Percentiles rank a stretch among this genome's conserved stretches.
These are phyloP conservation scores for Fusarium chaquense DNA, from an alignment of 2,329 filamentous ascomycete genomes.

Conservation along the genomic window DNA sequence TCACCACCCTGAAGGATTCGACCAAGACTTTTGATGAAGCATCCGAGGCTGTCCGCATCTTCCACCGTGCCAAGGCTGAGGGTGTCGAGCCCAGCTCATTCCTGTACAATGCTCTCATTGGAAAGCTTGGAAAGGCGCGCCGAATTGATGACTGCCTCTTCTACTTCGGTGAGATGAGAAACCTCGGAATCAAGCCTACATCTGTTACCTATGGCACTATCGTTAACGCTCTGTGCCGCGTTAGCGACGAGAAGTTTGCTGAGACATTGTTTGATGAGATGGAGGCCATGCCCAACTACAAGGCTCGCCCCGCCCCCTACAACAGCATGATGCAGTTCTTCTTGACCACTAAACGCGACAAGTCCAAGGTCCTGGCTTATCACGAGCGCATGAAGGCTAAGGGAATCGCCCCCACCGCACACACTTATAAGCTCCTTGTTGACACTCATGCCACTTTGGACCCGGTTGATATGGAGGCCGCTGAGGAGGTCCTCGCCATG, in stretches of 20 bases:
- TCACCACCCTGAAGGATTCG: constrained; percentile 98
- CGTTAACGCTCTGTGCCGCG: constrained; percentile 96
- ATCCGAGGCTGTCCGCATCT: constrained; percentile 96
- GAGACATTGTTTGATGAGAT: constrained; percentile 99
- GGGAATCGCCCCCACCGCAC: constrained; percentile 89
- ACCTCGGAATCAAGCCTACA: constrained; percentile 90
- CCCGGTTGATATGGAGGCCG: constrained; percentile 87
- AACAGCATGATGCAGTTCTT: constrained; percentile 99
- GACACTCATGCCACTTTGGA: constrained; percentile 96
- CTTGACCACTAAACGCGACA: constrained; percentile 96
- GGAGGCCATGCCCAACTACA: constrained; percentile 99
- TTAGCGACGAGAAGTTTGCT: constrained; percentile 97
- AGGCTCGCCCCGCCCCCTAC: constrained; percentile 95
- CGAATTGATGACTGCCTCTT: constrained; percentile 98
- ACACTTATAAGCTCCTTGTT: constrained; percentile 97
- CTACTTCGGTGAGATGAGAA: constrained; percentile 98
- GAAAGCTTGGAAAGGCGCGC: constrained; percentile 96
- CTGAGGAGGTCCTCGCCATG: constrained; percentile 82
- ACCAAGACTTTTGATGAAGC: constrained; percentile 98
- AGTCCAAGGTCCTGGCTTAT: constrained; percentile 91
- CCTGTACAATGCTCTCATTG: constrained; percentile 97
- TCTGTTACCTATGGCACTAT: constrained; percentile 98
- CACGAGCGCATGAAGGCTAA: constrained; percentile 93
- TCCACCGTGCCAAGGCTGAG: constrained; percentile 91
- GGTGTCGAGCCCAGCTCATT: constrained; percentile 97